These are phyloP conservation scores for Lachancea nothofagi DNA, from an alignment of 805 yeast genomes.

Conservation along the genomic window DNA sequence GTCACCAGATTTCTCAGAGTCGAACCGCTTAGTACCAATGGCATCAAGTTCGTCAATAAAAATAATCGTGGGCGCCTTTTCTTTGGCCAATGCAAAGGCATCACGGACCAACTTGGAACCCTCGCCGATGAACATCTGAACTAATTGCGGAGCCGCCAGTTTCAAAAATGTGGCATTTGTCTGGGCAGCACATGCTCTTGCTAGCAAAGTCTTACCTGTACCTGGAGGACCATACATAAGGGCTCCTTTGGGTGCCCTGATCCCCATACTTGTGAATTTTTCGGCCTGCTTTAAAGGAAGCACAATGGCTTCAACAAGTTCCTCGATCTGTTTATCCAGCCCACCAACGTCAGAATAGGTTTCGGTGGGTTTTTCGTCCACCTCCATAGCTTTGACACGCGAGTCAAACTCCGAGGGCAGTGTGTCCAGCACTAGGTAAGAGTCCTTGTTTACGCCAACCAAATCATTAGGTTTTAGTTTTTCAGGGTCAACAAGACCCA, in stretches of 20 bases:
- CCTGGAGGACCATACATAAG: conserved; percentile 99
- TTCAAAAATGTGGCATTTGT: conserved; percentile 95
- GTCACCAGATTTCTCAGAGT: conserved; percentile 95
- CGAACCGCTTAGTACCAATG: conserved; percentile 96
- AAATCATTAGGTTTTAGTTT: conserved; percentile 94
- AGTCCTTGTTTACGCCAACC: conserved; percentile 96
- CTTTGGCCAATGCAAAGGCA: conserved; percentile 95
- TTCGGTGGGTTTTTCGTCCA: conserved; percentile 97
- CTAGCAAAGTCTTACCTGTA: conserved; percentile 94
- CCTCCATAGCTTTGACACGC: conserved; percentile 98
- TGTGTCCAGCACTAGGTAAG: conserved; percentile 87
- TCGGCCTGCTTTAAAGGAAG: conserved; percentile 98
- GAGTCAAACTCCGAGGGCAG: conserved; percentile 96
- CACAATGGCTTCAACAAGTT: conserved; percentile 95
- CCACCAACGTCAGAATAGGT: conserved; percentile 98
- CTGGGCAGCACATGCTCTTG: conserved; percentile 98
- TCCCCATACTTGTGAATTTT: conserved; percentile 88
- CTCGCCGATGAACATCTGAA: conserved; percentile 98
- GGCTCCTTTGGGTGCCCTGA: conserved; percentile 97
- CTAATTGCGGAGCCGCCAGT: conserved; percentile 96
- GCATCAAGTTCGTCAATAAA: conserved; percentile 98
- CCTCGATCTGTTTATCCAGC: conserved; percentile 95
- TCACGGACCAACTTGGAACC: conserved; percentile 97
- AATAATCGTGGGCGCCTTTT: conserved; percentile 96
- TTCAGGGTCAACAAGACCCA: conserved; percentile 90